Base-by-base conservation (phyloP, 305 asterid genomes). In the Fraxinus ornus region DNA sequence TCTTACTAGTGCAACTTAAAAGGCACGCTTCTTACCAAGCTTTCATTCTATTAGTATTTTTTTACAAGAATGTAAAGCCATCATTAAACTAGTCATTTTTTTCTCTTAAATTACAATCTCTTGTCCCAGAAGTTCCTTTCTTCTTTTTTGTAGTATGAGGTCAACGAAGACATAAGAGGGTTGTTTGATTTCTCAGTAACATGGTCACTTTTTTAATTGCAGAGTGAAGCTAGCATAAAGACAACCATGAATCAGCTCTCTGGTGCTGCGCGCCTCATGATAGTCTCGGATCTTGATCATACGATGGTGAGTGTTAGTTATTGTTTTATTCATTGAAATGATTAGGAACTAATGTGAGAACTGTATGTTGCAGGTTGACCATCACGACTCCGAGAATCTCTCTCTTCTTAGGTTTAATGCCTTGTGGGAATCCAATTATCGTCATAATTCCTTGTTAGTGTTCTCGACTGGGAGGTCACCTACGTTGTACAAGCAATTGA, bases 391-490 rank as follows among this genome's bases (percentile, higher is more conserved):
- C 0, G 97, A 93, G 85, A 96, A 91, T 84, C 84, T 91, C 24
- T 91, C 99, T 75, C 91, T 94, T 81, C 98, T 96, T 80, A 91
- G 98, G 90, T 96, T 93, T 84, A 96, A 94, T 91, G 98, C 98
- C 52, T 77, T 96, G 86, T 96, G 98, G 98, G 99, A 96, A 83
- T 91, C 98, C 41, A 90, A 91, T 79, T 96, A 94, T 85, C 94
- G 98, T 15, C 83, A 84, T 52, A 88, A 91, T 88, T 96, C 99
- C 62, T 84, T 96, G 94, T 89, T 96, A 75, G 98, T 96, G 78
- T 96, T 93, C 91, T 96, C 99, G 24, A 96, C 98, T 80, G 99
- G 98, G 88, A 93, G 99, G 87, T 96, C 99, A 60, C 98, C 95
- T 24, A 91, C 98, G 24, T 83, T 94, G 35, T 96, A 96, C 95